Conservation (phyloP, 179 eudicot genomes). For the Beta corolliflora region DNA sequence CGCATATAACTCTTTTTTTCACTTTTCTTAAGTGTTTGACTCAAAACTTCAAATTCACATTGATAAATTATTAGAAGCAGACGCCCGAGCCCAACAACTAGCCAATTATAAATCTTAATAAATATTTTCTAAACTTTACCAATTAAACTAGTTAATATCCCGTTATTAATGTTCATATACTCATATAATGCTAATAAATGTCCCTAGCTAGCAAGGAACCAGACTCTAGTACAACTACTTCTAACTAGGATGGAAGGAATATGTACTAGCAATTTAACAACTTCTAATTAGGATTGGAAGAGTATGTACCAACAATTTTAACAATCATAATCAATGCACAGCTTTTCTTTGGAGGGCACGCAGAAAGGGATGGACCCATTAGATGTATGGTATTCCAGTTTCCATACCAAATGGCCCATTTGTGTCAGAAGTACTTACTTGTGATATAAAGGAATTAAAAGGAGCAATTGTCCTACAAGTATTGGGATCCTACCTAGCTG, state of each 20-base stretch:
- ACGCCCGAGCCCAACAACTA: too few relatives aligned
- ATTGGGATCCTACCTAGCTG: conserved; percentile 32
- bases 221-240: background rate
- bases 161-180: too few relatives aligned
- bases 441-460: conserved; percentile 31
- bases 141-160: too few relatives aligned
- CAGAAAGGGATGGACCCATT: conserved; percentile 27
- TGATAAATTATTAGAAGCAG: too few relatives aligned
- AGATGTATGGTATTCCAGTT: conserved; percentile 23
- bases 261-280: background rate
- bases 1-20: too few relatives aligned
- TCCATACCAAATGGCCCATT: conserved; percentile 31
- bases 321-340: conserved; percentile 34
- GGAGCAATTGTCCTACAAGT: conserved; percentile 32
- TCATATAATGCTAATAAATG: background rate
- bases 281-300: background rate
- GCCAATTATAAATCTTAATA: too few relatives aligned
- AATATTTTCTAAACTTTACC: too few relatives aligned
- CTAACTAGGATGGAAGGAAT: background rate
- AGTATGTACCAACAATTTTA: conserved; percentile 1
- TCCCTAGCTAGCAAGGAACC: background rate
- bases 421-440: conserved; percentile 33
- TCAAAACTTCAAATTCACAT: too few relatives aligned
- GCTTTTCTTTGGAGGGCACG: conserved; percentile 18
- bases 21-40: too few relatives aligned